Conservation (phyloP, 2,329 filamentous ascomycete species). For the Talaromyces sp. region DNA sequence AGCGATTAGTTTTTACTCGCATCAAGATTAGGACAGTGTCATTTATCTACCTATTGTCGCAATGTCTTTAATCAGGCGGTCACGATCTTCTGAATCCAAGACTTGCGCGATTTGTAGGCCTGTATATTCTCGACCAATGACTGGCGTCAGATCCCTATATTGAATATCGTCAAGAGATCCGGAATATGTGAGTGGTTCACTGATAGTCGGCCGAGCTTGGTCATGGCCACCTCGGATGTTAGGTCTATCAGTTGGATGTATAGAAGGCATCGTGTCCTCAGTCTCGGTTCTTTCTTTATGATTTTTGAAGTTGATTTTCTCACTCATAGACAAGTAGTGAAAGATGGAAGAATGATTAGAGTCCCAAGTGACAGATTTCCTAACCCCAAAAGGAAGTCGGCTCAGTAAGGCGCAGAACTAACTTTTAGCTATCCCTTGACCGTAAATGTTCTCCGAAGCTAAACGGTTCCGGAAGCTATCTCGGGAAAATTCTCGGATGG, state of each 20-base stretch:
- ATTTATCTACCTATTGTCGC: slow-evolving; percentile 63
- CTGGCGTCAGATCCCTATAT: slow-evolving; percentile 25
- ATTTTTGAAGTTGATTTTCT: not conserved
- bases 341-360: not conserved
- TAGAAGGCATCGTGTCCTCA: slow-evolving; percentile 7
- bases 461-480: not conserved
- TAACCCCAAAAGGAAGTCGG: not conserved
- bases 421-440: not conserved
- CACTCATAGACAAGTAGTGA: not conserved
- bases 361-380: not conserved
- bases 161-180: slow-evolving; percentile 37
- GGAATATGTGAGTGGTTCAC: slow-evolving; percentile 39
- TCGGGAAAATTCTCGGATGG: slow-evolving; percentile 1
- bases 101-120: slow-evolving; percentile 45
- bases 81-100: slow-evolving; percentile 57
- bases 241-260: slow-evolving; percentile 16
- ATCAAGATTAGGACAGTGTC: not conserved
- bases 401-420: not conserved
- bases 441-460: not conserved
- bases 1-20: not conserved
- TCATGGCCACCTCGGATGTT: slow-evolving; percentile 24
- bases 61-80: slow-evolving; percentile 62
- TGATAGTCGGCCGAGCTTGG: slow-evolving; percentile 23
- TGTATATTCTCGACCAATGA: slow-evolving; percentile 40
- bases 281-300: not conserved